Percentiles rank a stretch among this genome's conserved stretches.
These are phyloP conservation scores for Hypomontagnella monticulosa DNA, from an alignment of 495 filamentous ascomycete species.

Conservation along the genomic window DNA sequence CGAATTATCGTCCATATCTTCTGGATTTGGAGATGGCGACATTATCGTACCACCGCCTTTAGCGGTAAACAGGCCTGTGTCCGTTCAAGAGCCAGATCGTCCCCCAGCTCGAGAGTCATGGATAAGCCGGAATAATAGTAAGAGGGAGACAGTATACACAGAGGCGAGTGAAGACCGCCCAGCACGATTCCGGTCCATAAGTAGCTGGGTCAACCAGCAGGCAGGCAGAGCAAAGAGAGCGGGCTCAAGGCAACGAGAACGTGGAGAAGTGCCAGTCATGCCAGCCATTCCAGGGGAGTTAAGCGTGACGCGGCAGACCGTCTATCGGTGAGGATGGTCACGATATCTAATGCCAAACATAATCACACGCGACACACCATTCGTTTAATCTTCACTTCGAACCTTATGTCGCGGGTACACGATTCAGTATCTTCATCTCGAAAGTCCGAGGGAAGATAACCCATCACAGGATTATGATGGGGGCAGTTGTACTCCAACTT, in stretches of 20 bases:
- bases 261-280: conserved; percentile 41
- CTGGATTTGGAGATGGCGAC: conserved; percentile 63
- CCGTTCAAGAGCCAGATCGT: conserved; percentile 8
- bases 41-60: conserved; percentile 52
- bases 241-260: conserved; percentile 41
- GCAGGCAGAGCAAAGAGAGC: conserved; percentile 51
- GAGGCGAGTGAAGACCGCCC: conserved; percentile 58
- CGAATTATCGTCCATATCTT: conserved; percentile 62
- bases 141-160: conserved; percentile 59
- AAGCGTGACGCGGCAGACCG: conserved; percentile 37
- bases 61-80: conserved; percentile 15
- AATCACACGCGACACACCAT: conserved; percentile 8
- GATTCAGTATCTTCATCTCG: background rate
- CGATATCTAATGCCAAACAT: conserved; percentile 19
- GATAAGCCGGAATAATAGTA: conserved; percentile 43
- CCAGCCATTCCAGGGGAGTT: conserved; percentile 38
- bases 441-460: conserved; percentile 1
- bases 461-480: background rate
- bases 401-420: background rate
- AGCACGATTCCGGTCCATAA: conserved; percentile 65
- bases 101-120: conserved; percentile 51
- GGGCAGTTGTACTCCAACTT: conserved; percentile 4
- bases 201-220: conserved; percentile 72
- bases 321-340: conserved; percentile 35
- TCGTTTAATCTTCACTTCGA: background rate